Evolutionary conservation across 495 filamentous ascomycete genomes (phyloP).

Genomic region (Thermothielavioides terrestris): DNA sequence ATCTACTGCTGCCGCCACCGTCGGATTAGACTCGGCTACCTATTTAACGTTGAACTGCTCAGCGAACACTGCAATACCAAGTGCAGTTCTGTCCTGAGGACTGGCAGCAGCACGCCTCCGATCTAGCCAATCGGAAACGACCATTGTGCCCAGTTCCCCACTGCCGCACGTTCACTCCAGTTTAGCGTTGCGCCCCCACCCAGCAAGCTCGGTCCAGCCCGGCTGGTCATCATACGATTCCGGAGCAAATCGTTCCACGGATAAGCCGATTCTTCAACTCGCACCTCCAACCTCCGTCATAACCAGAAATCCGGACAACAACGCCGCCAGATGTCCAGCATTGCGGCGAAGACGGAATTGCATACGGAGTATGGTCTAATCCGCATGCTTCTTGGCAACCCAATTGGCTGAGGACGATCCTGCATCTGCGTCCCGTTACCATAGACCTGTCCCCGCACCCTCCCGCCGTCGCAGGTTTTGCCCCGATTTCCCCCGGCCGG

Average conservation of each 20-base stretch:
- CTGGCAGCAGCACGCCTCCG: too few species aligned
- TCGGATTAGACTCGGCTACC: too few species aligned
- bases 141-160: background rate
- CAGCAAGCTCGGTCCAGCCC: conserved; percentile 8
- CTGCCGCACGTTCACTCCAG: background rate
- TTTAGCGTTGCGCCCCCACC: background rate
- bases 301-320: conserved; percentile 1
- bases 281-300: conserved; percentile 8
- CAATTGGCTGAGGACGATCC: conserved; percentile 5
- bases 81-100: too few species aligned
- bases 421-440: too few species aligned
- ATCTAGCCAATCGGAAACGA: background rate
- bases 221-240: conserved; percentile 24
- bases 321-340: background rate
- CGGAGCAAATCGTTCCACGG: conserved; percentile 22
- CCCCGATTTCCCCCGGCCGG: background rate
- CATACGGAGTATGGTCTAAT: too few species aligned
- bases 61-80: too few species aligned
- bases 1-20: too few species aligned
- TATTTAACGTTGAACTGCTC: too few species aligned
- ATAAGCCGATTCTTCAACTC: conserved; percentile 15
- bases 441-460: background rate
- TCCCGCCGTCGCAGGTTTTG: background rate
- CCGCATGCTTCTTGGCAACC: background rate
- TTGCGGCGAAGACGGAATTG: conserved; percentile 1